phyloP scores from a whole-genome alignment of 352 stramenopile species.

The Globisporangium megalacanthum region DNA sequence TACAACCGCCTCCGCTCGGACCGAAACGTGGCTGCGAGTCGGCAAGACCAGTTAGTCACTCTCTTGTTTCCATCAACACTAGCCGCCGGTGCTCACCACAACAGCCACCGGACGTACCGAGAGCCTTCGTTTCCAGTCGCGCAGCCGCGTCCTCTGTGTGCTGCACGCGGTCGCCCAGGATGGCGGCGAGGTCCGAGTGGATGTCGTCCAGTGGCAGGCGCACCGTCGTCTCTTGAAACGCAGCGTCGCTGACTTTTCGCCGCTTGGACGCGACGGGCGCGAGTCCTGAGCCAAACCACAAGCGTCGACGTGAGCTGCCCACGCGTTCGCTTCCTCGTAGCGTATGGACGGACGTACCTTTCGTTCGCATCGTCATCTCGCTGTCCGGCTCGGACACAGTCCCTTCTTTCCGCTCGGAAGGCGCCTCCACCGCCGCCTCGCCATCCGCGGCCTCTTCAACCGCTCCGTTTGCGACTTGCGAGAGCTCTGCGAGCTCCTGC shows the following conservation, averaged over 20 bases:
- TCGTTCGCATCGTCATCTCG: constrained; percentile 3
- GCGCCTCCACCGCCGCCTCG: background rate
- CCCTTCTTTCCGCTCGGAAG: too few relatives aligned
- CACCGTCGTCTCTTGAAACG: constrained; percentile 33
- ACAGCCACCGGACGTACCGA: constrained; percentile 13
- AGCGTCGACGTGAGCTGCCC: background rate
- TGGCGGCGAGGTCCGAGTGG: constrained; percentile 46
- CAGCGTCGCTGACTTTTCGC: constrained; percentile 33
- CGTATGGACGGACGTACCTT: background rate
- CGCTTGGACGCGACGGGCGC: constrained; percentile 28
- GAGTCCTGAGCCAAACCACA: background rate
- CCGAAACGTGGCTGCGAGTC: constrained; percentile 30
- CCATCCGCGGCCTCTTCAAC: background rate
- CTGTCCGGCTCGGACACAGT: constrained; percentile 7
- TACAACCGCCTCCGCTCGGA: constrained; percentile 47
- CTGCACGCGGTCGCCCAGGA: constrained; percentile 34
- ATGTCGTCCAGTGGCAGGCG: constrained; percentile 54
- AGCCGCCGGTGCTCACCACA: background rate
- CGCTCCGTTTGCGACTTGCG: constrained; percentile 17
- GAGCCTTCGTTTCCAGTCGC: constrained; percentile 15
- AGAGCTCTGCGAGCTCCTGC: constrained; percentile 38
- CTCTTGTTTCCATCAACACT: background rate
- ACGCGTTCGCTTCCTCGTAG: too few relatives aligned
- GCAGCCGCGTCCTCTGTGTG: constrained; percentile 19
- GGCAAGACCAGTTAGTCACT: background rate